phyloP scores from a whole-genome alignment of 768 basidiomycete species.

The Butyriboletus loyo region DNA sequence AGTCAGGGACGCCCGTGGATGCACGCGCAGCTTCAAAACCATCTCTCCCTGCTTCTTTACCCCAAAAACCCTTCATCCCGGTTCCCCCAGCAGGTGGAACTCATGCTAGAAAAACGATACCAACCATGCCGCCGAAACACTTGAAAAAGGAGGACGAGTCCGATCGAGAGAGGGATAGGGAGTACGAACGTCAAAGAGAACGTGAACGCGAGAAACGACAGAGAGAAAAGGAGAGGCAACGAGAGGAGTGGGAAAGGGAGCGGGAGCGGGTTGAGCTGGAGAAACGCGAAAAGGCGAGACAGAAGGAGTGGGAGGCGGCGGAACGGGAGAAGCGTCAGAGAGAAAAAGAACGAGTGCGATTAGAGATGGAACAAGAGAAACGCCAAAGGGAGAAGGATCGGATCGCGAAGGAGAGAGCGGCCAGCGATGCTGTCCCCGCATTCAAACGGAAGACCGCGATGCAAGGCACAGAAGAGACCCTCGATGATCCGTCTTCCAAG shows the following conservation, averaged over 20 bases:
- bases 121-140: slow-evolving; percentile 17
- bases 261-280: slow-evolving; percentile 17
- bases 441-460: slow-evolving; percentile 40
- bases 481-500: slow-evolving; percentile 22
- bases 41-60: no score
- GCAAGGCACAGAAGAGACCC: slow-evolving; percentile 31
- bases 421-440: slow-evolving; percentile 8
- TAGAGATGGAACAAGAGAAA: slow-evolving; percentile 19
- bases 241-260: slow-evolving; percentile 22
- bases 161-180: slow-evolving; percentile 25
- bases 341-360: slow-evolving; percentile 23
- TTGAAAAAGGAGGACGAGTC: slow-evolving; percentile 28
- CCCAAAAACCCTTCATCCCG: slow-evolving; percentile 33
- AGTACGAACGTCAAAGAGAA: slow-evolving; percentile 23
- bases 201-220: slow-evolving; percentile 24
- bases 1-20: no score
- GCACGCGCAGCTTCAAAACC: no score
- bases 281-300: slow-evolving; percentile 20
- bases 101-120: slow-evolving; percentile 31
- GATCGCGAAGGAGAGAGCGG: slow-evolving; percentile 21
- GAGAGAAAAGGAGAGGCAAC: slow-evolving; percentile 22
- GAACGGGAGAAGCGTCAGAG: slow-evolving; percentile 26
- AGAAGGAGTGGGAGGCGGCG: slow-evolving; percentile 19
- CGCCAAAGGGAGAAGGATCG: slow-evolving; percentile 25
- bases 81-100: slow-evolving; percentile 21